Percentiles rank a stretch among this genome's conserved stretches.
Evolutionary conservation across 441 rosid species (phyloP).

Genomic region (Erodium moschatum): DNA sequence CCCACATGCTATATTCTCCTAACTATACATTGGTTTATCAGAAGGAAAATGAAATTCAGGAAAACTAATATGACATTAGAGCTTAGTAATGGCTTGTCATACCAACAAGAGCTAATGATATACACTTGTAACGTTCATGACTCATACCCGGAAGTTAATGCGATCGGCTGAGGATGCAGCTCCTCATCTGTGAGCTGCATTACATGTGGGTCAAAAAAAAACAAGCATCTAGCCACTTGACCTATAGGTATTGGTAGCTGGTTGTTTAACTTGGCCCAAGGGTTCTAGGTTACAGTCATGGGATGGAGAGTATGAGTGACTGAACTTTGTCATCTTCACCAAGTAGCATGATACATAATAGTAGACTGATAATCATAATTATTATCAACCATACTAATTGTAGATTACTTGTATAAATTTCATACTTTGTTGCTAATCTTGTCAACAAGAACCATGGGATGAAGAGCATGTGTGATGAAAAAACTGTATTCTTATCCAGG

Average conservation of each 20-base stretch:
- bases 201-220: slow-evolving; percentile 22
- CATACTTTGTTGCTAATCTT: not conserved
- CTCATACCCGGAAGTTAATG: slow-evolving; percentile 72
- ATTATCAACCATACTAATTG: not conserved
- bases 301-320: not conserved
- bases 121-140: slow-evolving; percentile 2
- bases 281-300: not conserved
- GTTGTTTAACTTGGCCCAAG: not conserved
- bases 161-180: slow-evolving; percentile 74
- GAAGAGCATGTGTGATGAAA: not conserved
- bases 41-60: slow-evolving; percentile 1
- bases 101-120: slow-evolving; percentile 5
- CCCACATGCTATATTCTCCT: no score
- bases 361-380: not conserved
- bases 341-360: not conserved
- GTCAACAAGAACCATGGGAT: not conserved
- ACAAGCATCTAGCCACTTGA: not conserved
- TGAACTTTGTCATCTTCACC: slow-evolving; percentile 2
- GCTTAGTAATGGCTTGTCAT: not conserved
- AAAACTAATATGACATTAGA: slow-evolving; percentile 3
- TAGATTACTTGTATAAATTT: not conserved
- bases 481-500: not conserved
- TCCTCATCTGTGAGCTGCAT: slow-evolving; percentile 55
- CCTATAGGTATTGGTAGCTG: not conserved
- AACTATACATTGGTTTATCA: not conserved